Conservation (phyloP, 176 grass and related monocot genomes). For the Triticum dicoccoides region DNA sequence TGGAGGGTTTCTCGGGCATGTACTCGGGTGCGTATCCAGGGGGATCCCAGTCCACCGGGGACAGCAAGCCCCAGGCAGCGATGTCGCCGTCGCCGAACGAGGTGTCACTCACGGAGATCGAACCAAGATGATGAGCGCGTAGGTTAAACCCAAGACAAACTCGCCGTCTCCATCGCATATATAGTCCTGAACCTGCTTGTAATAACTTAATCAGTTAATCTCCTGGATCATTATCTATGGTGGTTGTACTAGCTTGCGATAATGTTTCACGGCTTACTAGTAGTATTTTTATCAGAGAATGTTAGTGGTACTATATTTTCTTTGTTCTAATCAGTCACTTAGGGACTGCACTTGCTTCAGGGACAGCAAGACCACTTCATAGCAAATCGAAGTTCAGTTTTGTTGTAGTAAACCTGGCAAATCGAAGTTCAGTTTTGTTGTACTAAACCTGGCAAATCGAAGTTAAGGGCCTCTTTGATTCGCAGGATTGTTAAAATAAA, state of each 20-base stretch:
- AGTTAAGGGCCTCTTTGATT: too few relatives aligned
- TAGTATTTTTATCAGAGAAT: not conserved
- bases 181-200: not conserved
- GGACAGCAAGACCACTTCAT: not conserved
- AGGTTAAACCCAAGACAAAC: not conserved
- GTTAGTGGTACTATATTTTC: not conserved
- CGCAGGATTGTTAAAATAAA: too few relatives aligned
- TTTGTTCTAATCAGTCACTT: not conserved
- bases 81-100: not conserved
- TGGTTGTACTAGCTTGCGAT: not conserved
- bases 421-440: not conserved
- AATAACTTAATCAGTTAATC: not conserved
- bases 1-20: not conserved
- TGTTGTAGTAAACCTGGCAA: not conserved
- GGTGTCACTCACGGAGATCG: slow-evolving; percentile 13
- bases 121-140: slow-evolving; percentile 20
- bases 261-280: not conserved
- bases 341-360: not conserved
- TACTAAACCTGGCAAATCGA: not conserved
- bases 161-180: not conserved
- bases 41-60: not conserved
- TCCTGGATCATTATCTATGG: not conserved
- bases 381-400: not conserved
- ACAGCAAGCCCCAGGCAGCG: not conserved
- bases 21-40: not conserved